Conservation (phyloP, 352 stramenopile genomes). For the Phytophthora pini region DNA sequence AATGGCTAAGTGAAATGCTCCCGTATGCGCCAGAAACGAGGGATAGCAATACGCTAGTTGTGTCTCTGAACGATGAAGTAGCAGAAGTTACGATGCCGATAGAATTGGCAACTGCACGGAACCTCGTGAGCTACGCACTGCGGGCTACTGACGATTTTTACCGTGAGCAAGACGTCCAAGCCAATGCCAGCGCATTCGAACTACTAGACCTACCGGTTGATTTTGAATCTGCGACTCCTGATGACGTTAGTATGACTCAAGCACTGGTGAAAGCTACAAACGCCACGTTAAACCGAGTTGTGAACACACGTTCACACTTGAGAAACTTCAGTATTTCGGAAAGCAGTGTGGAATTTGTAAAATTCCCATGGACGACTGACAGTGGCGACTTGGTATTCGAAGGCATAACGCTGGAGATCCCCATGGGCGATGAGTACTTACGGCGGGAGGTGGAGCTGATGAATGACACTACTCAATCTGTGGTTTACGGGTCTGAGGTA, state of each 20-base stretch:
- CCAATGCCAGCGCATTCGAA: slow-evolving; percentile 37
- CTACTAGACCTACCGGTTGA: slow-evolving; percentile 18
- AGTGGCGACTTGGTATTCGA: slow-evolving; percentile 46
- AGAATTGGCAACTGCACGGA: slow-evolving; percentile 24
- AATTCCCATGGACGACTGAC: slow-evolving; percentile 31
- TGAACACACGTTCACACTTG: slow-evolving; percentile 35
- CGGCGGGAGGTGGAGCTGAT: slow-evolving; percentile 36
- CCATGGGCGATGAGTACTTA: slow-evolving; percentile 43
- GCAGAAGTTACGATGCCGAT: slow-evolving; percentile 36
- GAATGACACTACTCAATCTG: slow-evolving; percentile 45
- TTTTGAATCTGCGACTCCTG: slow-evolving; percentile 20
- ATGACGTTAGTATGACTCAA: slow-evolving; percentile 26
- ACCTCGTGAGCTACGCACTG: slow-evolving; percentile 40
- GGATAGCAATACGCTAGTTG: slow-evolving; percentile 28
- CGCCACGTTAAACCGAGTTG: slow-evolving; percentile 29
- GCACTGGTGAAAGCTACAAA: slow-evolving; percentile 37
- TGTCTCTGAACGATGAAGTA: slow-evolving; percentile 21
- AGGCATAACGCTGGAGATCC: slow-evolving; percentile 53
- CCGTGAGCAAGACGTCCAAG: slow-evolving; percentile 32
- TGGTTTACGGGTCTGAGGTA: slow-evolving; percentile 35
- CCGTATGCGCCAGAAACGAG: slow-evolving; percentile 35
- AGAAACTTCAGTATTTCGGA: slow-evolving; percentile 41
- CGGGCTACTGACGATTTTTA: slow-evolving; percentile 55
- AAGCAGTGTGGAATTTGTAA: slow-evolving; percentile 41
- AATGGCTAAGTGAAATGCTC: slow-evolving; percentile 51